Evolutionary conservation across 2,329 filamentous ascomycete species (phyloP).

Genomic region (Fusarium sp.): DNA sequence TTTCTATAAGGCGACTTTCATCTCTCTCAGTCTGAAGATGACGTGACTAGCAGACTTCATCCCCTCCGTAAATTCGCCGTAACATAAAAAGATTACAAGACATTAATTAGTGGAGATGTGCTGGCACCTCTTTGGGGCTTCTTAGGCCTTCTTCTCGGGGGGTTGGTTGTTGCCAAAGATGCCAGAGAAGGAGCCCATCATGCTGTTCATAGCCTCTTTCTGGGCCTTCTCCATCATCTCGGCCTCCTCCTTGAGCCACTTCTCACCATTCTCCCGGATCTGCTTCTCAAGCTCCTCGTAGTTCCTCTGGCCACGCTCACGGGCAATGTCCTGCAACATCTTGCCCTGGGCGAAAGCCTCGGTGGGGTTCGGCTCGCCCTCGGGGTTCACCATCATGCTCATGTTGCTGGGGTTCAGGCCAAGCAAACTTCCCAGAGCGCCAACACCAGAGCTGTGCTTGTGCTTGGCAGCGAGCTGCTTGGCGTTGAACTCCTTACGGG

Average conservation of each 20-base stretch:
- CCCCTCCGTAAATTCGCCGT: slow-evolving; percentile 6
- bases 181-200: slow-evolving; percentile 79
- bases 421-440: slow-evolving; percentile 76
- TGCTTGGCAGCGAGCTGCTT: slow-evolving; percentile 77
- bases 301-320: slow-evolving; percentile 89
- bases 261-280: slow-evolving; percentile 92
- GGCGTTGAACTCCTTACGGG: slow-evolving; percentile 86
- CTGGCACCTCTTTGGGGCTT: slow-evolving; percentile 18
- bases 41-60: slow-evolving; percentile 12
- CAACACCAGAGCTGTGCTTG: slow-evolving; percentile 69
- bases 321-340: slow-evolving; percentile 95
- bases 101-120: slow-evolving; percentile 49
- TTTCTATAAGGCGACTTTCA: slow-evolving; percentile 28
- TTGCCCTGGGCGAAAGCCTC: slow-evolving; percentile 92
- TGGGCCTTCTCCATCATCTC: slow-evolving; percentile 88
- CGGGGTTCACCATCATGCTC: slow-evolving; percentile 69
- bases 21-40: slow-evolving; percentile 27
- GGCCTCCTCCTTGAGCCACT: slow-evolving; percentile 95
- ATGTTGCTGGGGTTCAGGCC: slow-evolving; percentile 80
- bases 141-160: slow-evolving; percentile 43
- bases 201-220: slow-evolving; percentile 90
- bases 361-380: slow-evolving; percentile 76
- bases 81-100: slow-evolving; percentile 43
- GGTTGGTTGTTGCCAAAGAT: slow-evolving; percentile 39
- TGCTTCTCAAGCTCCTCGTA: slow-evolving; percentile 92